Evolutionary conservation across 2,329 filamentous ascomycete species (phyloP), one percentile per base, ranked within the genome.

Genomic region (Ophiostoma pallidulum): DNA sequence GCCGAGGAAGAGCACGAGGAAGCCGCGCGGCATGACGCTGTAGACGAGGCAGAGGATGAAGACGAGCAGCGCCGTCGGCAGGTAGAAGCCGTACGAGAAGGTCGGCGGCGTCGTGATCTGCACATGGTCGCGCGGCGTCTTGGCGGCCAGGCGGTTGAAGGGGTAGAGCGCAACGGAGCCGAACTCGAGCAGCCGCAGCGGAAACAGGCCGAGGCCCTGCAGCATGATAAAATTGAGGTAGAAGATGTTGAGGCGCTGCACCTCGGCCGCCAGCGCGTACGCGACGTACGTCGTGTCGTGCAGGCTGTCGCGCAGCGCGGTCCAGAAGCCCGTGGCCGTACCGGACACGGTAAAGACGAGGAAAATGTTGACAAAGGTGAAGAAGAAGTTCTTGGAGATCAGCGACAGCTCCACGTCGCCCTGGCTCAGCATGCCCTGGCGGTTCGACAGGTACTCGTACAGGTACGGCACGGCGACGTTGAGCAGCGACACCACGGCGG

Each of bases 331-430:
- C 33, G 84, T 80, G 66, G 86, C 87, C 4, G 89, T 88, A 46
- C 85, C 86, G 39, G 94, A 86, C 22, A 92, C 76, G 1, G 91
- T 94, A 63, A 97, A 96, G 38, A 97, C 79, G 43, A 97, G 77
- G 66, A 98, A 98, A 49, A 97, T 87, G 66, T 98, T 98, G 77
- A 98, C 97, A 66, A 98, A 98, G 9, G 86, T 90, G 63, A 98
- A 98, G 73, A 97, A 95, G 68, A 97, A 98, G 65, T 97, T 98
- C 69, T 98, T 98, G 46, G 88, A 95, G 55, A 98, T 91, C 38
- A 94, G 75, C 0, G 92, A 97, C 7, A 98, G 74, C 64, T 97
- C 92, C 19, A 98, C 82, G 53, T 98, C 92, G 38, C 88, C 88
- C 57, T 89, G 86, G 0, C 92, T 97, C 44, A 95, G 87, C 82